Evolutionary conservation across 2,329 filamentous ascomycete genomes (phyloP), one percentile per base, ranked within the genome.

Genomic region (Trichophyton verrucosum): DNA sequence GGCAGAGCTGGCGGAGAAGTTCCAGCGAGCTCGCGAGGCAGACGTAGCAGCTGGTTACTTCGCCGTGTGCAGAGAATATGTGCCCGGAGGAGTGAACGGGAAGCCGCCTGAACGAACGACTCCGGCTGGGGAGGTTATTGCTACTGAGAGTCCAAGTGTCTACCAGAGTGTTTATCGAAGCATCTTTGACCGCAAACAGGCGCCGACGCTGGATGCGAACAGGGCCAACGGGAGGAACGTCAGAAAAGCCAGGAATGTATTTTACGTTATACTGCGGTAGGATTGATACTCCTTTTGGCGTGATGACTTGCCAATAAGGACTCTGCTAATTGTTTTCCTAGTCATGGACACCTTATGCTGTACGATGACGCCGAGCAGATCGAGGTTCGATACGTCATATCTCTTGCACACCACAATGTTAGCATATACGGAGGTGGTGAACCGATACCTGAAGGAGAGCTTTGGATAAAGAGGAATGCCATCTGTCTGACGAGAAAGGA

Each of bases 131-230:
- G 85, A 87, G 61, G 86, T 88, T 15, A 85, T 94, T 51, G 84
- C 86, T 38, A 80, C 87, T 47, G 87, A 91, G 61, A 95, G 90
- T 69, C 91, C 88, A 61, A 96, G 92, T 72, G 92, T 99, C 42
- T 97, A 97, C 74, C 94, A 97, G 80, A 88, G 88, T 72, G 96
- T 99, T 90, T 99, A 99, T 75, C 81, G 91, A 71, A 96, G 88
- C 72, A 87, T 99, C 64, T 97, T 99, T 71, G 91, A 96, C 68
- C 83, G 92, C 68, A 91, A 87, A 68, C 79, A 79, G 65, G 74
- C 74, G 17, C 80, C 81, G 2, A 80, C 77, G 2, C 75, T 84
- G 42, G 81, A 84, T 56, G 76, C 76, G 5, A 72, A 75, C 13
- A 83, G 80, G 65, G 74, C 72, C 40, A 76, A 74, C 64, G 71